These are phyloP conservation scores for Loxodes magnus DNA, from an alignment of 73 alveolate species.

Conservation along the genomic window DNA sequence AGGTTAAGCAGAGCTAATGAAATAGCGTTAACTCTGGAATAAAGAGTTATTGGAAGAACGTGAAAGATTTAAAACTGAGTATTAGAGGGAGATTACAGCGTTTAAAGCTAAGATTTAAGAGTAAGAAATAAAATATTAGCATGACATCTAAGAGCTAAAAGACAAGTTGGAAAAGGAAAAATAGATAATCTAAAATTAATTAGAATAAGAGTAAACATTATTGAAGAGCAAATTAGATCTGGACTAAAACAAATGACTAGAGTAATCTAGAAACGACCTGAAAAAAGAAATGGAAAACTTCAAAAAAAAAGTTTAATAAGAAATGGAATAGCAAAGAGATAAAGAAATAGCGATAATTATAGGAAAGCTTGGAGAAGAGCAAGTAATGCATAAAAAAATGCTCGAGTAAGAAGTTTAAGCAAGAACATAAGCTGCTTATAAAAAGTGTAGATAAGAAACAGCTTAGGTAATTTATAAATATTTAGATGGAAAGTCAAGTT, in stretches of 20 bases:
- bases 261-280: no score
- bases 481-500: conserved; percentile 16
- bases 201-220: conserved; percentile 22
- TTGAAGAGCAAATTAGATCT: no score
- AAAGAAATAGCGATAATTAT: conserved; percentile 21
- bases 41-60: conserved; percentile 26
- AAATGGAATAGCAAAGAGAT: conserved; percentile 29
- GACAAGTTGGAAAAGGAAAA: conserved; percentile 17
- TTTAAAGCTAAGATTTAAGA: not conserved
- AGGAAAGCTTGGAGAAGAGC: conserved; percentile 27
- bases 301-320: conserved; percentile 16
- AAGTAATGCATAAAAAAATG: conserved; percentile 10
- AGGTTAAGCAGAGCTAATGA: no score
- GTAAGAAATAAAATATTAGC: not conserved
- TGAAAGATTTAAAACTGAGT: conserved; percentile 16
- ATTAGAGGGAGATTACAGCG: no score
- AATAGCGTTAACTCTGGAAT: no score
- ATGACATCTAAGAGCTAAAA: conserved; percentile 25
- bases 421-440: not conserved
- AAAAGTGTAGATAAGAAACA: conserved; percentile 12
- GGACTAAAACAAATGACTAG: no score
- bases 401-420: conserved; percentile 15
- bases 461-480: no score
- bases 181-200: conserved; percentile 20
- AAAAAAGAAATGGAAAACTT: conserved; percentile 25